Base-by-base conservation (phyloP, 2,329 filamentous ascomycete genomes). In the Cryphonectria japonica region DNA sequence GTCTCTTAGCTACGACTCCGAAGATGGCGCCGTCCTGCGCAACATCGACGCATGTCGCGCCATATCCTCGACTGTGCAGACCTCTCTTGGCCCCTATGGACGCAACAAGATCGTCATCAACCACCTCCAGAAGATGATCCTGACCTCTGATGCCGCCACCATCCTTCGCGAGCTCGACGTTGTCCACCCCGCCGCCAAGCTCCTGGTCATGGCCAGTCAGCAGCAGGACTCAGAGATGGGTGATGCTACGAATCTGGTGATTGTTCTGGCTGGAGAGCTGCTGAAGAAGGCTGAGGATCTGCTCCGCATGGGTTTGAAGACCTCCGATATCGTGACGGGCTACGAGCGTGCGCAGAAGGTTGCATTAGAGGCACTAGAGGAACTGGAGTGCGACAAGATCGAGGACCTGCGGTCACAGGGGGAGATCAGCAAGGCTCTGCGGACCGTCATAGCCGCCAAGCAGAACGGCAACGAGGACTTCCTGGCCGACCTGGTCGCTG, bases 71-170 rank as follows among this genome's bases (percentile, higher is more conserved):
- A 99, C 96, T 67, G 96, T 99, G 66, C 94, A 97, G 86, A 98
- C 96, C 70, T 98, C 96, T 62, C 89, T 99, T 50, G 97, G 96
- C 67, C 96, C 96, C 72, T 98, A 97, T 83, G 96, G 96, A 79
- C 93, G 96, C 83, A 99, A 99, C 88, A 99, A 99, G 87, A 95
- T 99, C 80, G 94, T 99, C 85, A 98, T 99, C 87, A 99, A 99
- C 87, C 97, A 99, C 85, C 88, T 99, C 74, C 94, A 97, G 83
- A 99, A 99, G 88, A 98, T 99, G 96, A 97, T 98, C 78, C 87
- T 99, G 75, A 99, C 97, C 77, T 98, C 95, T 73, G 96, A 99
- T 80, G 96, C 96, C 75, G 96, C 96, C 75, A 98, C 96, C 60
- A 99, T 99, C 80, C 88, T 99, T 77, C 92, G 94, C 79, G 97